A percentile compares a stretch with the other conserved stretches of the same genome.
phyloP scores from a whole-genome alignment of 805 yeast species.

The Saturnispora sekii region DNA sequence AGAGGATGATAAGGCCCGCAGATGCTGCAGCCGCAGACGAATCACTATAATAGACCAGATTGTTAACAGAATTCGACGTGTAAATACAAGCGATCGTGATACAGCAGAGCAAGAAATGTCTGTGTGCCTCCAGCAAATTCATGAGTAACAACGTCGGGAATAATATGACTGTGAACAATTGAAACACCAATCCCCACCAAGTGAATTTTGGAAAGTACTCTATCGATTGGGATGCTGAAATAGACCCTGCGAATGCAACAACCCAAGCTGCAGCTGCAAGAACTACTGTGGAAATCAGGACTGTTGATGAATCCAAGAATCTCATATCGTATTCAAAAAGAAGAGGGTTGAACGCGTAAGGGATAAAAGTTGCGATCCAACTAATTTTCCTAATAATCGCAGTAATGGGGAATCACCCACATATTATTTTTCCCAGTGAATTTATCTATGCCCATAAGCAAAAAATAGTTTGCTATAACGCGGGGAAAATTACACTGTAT shows the following conservation, averaged over 20 bases:
- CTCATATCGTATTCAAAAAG: no score
- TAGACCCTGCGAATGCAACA: conserved; percentile 80
- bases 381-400: no score
- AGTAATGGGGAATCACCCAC: no score
- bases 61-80: conserved; percentile 75
- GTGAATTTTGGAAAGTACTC: conserved; percentile 65
- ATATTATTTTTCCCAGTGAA: no score
- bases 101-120: conserved; percentile 44
- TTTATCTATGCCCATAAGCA: no score
- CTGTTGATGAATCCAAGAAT: neutral
- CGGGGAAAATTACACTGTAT: no score
- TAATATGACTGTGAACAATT: conserved; percentile 48
- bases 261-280: conserved; percentile 60
- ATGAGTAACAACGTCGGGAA: conserved; percentile 44
- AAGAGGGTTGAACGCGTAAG: no score
- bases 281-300: neutral
- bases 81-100: conserved; percentile 71
- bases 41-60: conserved; percentile 57
- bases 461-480: no score
- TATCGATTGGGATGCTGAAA: conserved; percentile 36
- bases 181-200: conserved; percentile 94
- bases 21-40: conserved; percentile 76
- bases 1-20: conserved; percentile 80
- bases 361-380: no score
- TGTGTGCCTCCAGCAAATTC: conserved; percentile 62